Percentiles rank a stretch among this genome's conserved stretches.
Evolutionary conservation across 306 rosid genomes (phyloP).

Genomic region (Ormosia emarginata): DNA sequence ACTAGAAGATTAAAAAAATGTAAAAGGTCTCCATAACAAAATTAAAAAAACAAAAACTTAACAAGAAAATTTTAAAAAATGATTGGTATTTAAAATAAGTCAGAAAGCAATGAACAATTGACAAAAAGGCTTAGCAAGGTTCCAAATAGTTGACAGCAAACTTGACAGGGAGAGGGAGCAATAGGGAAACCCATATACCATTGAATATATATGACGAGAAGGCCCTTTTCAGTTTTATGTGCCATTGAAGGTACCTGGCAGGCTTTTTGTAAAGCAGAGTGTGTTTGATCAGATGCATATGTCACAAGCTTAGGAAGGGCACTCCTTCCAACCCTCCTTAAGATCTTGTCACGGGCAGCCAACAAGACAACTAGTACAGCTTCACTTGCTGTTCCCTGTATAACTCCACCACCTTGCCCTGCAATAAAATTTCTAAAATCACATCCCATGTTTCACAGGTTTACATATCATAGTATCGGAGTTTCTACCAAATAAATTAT

Average conservation of each 20-base stretch:
- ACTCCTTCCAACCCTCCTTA: slow-evolving; percentile 52
- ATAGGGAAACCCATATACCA: background rate
- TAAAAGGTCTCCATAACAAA: background rate
- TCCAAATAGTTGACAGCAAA: background rate
- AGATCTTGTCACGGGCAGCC: slow-evolving; percentile 84
- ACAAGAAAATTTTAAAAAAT: background rate
- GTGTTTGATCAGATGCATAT: slow-evolving; percentile 92
- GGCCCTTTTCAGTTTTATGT: slow-evolving; percentile 1
- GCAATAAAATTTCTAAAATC: slow-evolving; percentile 33
- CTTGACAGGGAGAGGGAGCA: background rate
- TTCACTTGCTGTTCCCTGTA: slow-evolving; percentile 98
- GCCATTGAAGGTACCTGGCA: slow-evolving; percentile 65
- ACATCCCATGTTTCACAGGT: slow-evolving; percentile 8
- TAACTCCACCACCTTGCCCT: slow-evolving; percentile 95
- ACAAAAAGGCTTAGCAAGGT: background rate
- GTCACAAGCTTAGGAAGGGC: slow-evolving; percentile 72
- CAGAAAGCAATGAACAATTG: background rate
- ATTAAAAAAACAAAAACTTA: background rate
- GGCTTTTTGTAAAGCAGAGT: slow-evolving; percentile 74
- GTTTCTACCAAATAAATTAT: background rate
- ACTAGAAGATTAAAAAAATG: background rate
- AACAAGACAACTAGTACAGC: slow-evolving; percentile 84
- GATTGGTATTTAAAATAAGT: background rate
- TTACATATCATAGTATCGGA: background rate
- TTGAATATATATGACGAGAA: background rate